Percentiles rank a stretch among this genome's conserved stretches.
These are phyloP conservation scores for Pseudogymnoascus verrucosus DNA, from an alignment of 2,329 filamentous ascomycete genomes.

Conservation along the genomic window DNA sequence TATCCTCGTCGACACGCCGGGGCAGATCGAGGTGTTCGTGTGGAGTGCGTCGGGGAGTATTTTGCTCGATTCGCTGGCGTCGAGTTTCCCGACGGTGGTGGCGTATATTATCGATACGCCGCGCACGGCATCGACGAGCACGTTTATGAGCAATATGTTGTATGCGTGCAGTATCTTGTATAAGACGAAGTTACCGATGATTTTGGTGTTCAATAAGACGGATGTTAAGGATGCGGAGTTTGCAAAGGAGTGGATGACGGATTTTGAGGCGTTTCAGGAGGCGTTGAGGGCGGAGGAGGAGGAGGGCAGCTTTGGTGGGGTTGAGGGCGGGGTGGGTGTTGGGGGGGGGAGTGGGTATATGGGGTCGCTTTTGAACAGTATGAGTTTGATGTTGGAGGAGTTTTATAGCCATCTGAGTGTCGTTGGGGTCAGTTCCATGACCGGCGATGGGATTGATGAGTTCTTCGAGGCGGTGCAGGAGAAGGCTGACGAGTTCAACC, in stretches of 20 bases:
- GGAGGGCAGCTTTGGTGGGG: constrained; percentile 64
- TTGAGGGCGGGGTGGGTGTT: constrained; percentile 38
- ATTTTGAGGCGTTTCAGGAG: constrained; percentile 91
- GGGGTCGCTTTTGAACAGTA: constrained; percentile 90
- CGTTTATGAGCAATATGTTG: constrained; percentile 99
- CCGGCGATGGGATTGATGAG: constrained; percentile 81
- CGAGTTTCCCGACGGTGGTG: constrained; percentile 91
- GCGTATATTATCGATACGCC: constrained; percentile 98
- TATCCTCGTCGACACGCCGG: constrained; percentile 90
- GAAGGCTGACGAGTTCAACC: constrained; percentile 81
- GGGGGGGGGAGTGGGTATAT: constrained; percentile 86
- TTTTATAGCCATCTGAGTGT: constrained; percentile 93
- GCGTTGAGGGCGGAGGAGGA: constrained; percentile 77
- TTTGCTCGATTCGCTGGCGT: constrained; percentile 83
- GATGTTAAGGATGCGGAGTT: constrained; percentile 87
- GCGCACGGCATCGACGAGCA: constrained; percentile 82
- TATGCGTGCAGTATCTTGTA: constrained; percentile 98
- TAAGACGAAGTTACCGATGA: constrained; percentile 98
- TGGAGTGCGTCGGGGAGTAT: constrained; percentile 96
- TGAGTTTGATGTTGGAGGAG: constrained; percentile 95
- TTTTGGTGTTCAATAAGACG: constrained; percentile 98
- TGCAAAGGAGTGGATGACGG: constrained; percentile 98
- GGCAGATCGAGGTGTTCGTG: constrained; percentile 97
- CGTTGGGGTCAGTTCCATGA: constrained; percentile 88
- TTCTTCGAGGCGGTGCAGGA: constrained; percentile 86